phyloP scores from a whole-genome alignment of 768 basidiomycete species.

The Cyclocybe cylindracea region DNA sequence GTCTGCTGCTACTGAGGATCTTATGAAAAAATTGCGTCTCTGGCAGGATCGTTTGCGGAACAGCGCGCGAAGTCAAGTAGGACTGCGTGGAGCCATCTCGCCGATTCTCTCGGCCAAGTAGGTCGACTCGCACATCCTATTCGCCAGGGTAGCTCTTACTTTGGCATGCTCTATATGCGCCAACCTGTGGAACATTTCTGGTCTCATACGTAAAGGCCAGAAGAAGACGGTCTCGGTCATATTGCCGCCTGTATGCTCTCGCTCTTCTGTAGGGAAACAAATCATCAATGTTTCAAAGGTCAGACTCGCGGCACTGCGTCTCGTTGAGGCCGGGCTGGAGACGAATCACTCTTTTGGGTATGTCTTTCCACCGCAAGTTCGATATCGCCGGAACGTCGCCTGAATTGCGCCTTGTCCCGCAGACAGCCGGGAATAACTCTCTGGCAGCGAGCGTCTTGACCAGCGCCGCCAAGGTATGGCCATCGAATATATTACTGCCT shows the following conservation, averaged over 20 bases:
- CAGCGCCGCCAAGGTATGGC: slow-evolving; percentile 72
- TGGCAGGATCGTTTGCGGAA: slow-evolving; percentile 70
- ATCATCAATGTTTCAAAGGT: slow-evolving; percentile 38
- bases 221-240: slow-evolving; percentile 47
- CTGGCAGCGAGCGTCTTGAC: slow-evolving; percentile 67
- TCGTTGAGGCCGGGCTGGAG: slow-evolving; percentile 83
- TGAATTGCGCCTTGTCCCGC: slow-evolving; percentile 22
- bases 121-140: slow-evolving; percentile 43
- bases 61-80: slow-evolving; percentile 63
- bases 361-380: slow-evolving; percentile 22
- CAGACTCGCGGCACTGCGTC: slow-evolving; percentile 78
- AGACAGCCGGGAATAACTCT: slow-evolving; percentile 68
- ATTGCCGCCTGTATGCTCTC: slow-evolving; percentile 65
- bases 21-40: slow-evolving; percentile 63
- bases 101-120: slow-evolving; percentile 83
- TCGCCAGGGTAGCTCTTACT: slow-evolving; percentile 3
- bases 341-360: slow-evolving; percentile 72
- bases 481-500: slow-evolving; percentile 16
- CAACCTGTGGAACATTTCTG: slow-evolving; percentile 83
- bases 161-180: slow-evolving; percentile 53
- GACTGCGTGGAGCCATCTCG: slow-evolving; percentile 51
- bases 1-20: slow-evolving; percentile 54
- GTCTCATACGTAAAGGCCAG: slow-evolving; percentile 61
- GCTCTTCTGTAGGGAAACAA: slow-evolving; percentile 10
- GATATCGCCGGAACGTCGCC: slow-evolving; percentile 14